phyloP scores from a whole-genome alignment of 345 rosid genomes.

The Punica granatum region DNA sequence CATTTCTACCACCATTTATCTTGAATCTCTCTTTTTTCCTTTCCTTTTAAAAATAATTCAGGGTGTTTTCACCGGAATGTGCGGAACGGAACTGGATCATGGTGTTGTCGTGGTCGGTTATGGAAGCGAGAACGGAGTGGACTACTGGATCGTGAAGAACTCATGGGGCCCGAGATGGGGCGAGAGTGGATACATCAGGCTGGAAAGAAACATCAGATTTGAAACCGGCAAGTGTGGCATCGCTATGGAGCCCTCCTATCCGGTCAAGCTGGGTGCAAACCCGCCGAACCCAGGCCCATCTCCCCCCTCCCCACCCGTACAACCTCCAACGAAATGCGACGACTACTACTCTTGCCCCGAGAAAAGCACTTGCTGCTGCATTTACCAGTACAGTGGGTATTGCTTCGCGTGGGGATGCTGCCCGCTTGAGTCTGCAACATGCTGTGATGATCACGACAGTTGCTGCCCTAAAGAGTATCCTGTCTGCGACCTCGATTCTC shows the following conservation, averaged over 20 bases:
- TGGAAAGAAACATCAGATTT: slow-evolving; percentile 42
- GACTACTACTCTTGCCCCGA: slow-evolving; percentile 49
- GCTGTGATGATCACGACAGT: slow-evolving; percentile 66
- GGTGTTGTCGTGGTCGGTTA: slow-evolving; percentile 62
- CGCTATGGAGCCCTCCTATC: slow-evolving; percentile 68
- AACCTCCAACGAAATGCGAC: slow-evolving; percentile 54
- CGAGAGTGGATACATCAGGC: slow-evolving; percentile 62
- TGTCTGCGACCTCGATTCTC: slow-evolving; percentile 50
- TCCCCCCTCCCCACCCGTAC: slow-evolving; percentile 52
- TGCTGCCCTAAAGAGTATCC: slow-evolving; percentile 84
- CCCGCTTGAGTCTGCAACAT: slow-evolving; percentile 69
- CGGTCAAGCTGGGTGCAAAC: slow-evolving; percentile 53
- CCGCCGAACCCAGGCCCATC: slow-evolving; percentile 57
- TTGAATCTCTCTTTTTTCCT: too few species aligned
- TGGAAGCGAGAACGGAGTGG: slow-evolving; percentile 41
- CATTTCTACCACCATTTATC: too few species aligned
- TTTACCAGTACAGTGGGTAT: slow-evolving; percentile 33
- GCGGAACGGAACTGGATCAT: slow-evolving; percentile 53
- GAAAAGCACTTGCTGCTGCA: slow-evolving; percentile 71
- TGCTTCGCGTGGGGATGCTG: slow-evolving; percentile 97
- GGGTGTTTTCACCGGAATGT: slow-evolving; percentile 53
- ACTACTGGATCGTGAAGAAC: slow-evolving; percentile 58
- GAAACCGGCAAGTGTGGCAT: slow-evolving; percentile 73
- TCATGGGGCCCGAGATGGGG: slow-evolving; percentile 93
- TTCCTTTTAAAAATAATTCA: slow-evolving; percentile 8